Conservation (phyloP, 2,329 filamentous ascomycete genomes). For the Karstenula rhodostoma region DNA sequence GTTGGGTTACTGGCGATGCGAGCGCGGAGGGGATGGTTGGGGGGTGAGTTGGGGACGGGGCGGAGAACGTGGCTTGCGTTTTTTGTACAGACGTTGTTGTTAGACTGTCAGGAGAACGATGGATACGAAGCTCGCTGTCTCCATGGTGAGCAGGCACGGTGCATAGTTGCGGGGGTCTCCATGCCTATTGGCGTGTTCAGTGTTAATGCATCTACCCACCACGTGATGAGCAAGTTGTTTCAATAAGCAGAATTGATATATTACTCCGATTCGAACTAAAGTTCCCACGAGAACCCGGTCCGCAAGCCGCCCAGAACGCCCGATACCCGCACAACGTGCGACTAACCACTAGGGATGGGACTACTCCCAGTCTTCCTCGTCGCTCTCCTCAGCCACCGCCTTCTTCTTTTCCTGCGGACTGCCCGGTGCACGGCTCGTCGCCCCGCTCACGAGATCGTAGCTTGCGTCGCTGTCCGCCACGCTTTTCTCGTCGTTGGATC, state of each 20-base stretch:
- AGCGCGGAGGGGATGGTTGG: too few relatives aligned
- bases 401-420: constrained; percentile 66
- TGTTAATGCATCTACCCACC: neutral
- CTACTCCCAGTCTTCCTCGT: constrained; percentile 81
- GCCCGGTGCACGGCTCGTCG: constrained; percentile 77
- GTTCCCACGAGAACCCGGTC: neutral
- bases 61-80: too few relatives aligned
- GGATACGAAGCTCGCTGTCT: too few relatives aligned
- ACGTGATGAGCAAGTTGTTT: neutral
- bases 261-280: neutral
- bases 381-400: constrained; percentile 64
- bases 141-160: too few relatives aligned
- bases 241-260: neutral
- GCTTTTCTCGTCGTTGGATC: constrained; percentile 77
- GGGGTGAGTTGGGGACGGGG: neutral
- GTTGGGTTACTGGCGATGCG: too few relatives aligned
- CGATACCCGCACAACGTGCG: neutral
- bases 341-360: neutral
- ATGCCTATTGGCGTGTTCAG: neutral
- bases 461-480: constrained; percentile 93
- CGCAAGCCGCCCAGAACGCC: neutral
- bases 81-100: too few relatives aligned
- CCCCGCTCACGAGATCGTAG: constrained; percentile 87
- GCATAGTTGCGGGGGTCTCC: too few relatives aligned
- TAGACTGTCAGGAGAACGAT: too few relatives aligned